These are phyloP conservation scores for Fusarium penzigii DNA, from an alignment of 2,329 filamentous ascomycete genomes.

Conservation along the genomic window DNA sequence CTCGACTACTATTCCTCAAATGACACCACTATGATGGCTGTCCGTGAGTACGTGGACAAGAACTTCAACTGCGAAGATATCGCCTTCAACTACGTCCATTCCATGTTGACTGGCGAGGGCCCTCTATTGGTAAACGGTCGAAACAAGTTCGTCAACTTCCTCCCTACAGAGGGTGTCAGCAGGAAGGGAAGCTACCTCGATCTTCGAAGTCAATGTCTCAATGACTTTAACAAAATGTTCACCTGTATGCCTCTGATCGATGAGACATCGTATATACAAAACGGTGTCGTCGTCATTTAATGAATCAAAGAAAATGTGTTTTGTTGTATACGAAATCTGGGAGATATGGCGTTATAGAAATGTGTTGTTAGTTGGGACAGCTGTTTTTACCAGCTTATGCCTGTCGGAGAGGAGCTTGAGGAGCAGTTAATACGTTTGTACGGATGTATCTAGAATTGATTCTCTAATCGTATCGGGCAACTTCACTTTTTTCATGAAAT, in stretches of 20 bases:
- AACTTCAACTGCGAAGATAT: slow-evolving; percentile 44
- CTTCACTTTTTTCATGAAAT: background rate
- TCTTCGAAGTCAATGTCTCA: slow-evolving; percentile 37
- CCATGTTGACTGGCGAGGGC: slow-evolving; percentile 35
- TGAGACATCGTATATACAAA: slow-evolving; percentile 36
- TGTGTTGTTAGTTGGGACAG: too few species aligned
- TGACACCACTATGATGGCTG: slow-evolving; percentile 30
- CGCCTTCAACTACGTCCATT: slow-evolving; percentile 39
- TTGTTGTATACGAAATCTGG: background rate
- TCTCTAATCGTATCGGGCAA: too few species aligned
- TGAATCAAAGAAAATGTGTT: background rate
- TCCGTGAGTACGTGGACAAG: slow-evolving; percentile 40
- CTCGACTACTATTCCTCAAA: slow-evolving; percentile 41
- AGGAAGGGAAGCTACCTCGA: slow-evolving; percentile 34
- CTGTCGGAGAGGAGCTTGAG: too few species aligned
- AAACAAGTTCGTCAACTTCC: slow-evolving; percentile 34
- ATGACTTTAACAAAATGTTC: slow-evolving; percentile 36
- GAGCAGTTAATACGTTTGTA: too few species aligned
- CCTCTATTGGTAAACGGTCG: slow-evolving; percentile 38
- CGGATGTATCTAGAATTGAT: too few species aligned
- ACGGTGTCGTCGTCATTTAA: slow-evolving; percentile 32
- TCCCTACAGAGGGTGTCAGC: slow-evolving; percentile 36
- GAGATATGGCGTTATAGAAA: background rate
- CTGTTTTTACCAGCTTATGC: too few species aligned
- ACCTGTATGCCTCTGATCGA: slow-evolving; percentile 38